Evolutionary conservation across 2,329 filamentous ascomycete genomes (phyloP).

Genomic region (Colletotrichum echinochloae): DNA sequence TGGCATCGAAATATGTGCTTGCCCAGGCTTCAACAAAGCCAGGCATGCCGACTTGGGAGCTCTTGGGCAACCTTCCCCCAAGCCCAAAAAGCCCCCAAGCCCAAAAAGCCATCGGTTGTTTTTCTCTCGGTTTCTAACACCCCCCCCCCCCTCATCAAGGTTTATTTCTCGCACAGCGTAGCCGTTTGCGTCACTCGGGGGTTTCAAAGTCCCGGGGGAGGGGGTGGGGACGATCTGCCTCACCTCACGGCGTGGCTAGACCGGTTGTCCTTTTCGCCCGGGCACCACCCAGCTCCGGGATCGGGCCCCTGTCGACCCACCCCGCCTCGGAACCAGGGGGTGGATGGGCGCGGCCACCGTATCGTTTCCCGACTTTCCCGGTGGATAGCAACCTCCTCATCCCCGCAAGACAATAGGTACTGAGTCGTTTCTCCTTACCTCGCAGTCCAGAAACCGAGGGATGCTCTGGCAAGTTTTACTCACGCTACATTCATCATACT

Average conservation of each 20-base stretch:
- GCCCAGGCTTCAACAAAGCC: not conserved
- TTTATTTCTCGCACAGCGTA: not conserved
- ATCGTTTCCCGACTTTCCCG: not conserved
- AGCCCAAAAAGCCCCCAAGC: too few species aligned
- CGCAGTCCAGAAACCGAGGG: not conserved
- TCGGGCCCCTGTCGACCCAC: slow-evolving; percentile 25
- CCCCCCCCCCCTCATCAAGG: too few species aligned
- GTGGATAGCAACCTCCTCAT: too few species aligned
- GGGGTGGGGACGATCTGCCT: not conserved
- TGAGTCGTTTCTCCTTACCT: not conserved
- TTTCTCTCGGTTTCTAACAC: too few species aligned
- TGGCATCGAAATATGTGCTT: not conserved
- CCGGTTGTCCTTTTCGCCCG: not conserved
- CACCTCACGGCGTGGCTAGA: not conserved
- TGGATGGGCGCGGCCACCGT: not conserved
- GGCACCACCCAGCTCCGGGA: slow-evolving; percentile 19
- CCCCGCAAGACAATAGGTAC: not conserved
- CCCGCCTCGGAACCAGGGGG: slow-evolving; percentile 6
- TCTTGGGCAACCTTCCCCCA: not conserved
- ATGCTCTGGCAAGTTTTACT: not conserved
- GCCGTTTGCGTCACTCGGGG: not conserved
- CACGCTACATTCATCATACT: not conserved
- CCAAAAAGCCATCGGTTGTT: not conserved
- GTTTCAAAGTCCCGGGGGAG: not conserved
- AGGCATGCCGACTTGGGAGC: not conserved